phyloP scores from a whole-genome alignment of 2,329 filamentous ascomycete genomes.

The Diaporthe destruens region DNA sequence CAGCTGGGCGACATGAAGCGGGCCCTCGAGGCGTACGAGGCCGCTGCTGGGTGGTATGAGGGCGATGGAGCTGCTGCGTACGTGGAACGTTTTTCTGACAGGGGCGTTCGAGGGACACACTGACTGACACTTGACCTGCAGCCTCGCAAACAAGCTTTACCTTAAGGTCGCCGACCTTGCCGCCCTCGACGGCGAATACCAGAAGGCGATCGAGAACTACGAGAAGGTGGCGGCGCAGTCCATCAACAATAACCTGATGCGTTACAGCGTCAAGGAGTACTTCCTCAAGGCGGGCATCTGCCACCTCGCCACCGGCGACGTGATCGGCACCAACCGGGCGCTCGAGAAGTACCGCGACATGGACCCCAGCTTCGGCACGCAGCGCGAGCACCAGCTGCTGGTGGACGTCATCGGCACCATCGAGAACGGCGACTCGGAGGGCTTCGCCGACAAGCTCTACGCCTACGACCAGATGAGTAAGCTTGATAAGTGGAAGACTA shows the following conservation, averaged over 20 bases:
- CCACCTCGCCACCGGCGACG: constrained; percentile 80
- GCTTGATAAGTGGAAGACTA: constrained; percentile 97
- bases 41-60: constrained; percentile 90
- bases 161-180: constrained; percentile 92
- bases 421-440: constrained; percentile 82
- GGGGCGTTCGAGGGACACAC: background rate
- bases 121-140: constrained; percentile 50
- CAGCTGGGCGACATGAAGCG: constrained; percentile 83
- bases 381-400: constrained; percentile 85
- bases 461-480: constrained; percentile 93
- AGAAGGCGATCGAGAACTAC: constrained; percentile 83
- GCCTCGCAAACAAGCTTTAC: constrained; percentile 92
- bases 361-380: constrained; percentile 80
- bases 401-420: constrained; percentile 81
- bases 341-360: constrained; percentile 85
- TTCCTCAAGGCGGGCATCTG: constrained; percentile 95
- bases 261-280: constrained; percentile 95
- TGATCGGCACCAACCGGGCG: constrained; percentile 82
- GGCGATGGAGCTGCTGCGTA: constrained; percentile 86
- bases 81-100: constrained; percentile 51
- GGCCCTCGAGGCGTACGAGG: constrained; percentile 86
- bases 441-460: constrained; percentile 87
- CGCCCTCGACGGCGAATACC: constrained; percentile 86
- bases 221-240: constrained; percentile 84
- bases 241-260: constrained; percentile 92